phyloP scores from a whole-genome alignment of 2,329 filamentous ascomycete genomes.

The Colletotrichum lentis region DNA sequence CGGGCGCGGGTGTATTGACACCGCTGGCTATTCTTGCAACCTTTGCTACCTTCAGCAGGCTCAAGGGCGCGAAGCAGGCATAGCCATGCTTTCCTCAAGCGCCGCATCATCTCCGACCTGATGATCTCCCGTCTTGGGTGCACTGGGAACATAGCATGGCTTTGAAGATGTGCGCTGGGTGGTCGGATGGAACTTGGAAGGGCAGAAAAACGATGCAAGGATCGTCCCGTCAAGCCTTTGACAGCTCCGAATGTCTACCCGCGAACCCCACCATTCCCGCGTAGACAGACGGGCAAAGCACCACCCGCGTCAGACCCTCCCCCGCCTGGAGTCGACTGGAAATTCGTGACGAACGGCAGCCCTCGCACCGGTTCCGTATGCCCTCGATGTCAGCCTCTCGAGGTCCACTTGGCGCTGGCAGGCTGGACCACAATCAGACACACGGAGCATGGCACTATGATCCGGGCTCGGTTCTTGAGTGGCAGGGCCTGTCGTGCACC shows the following conservation, averaged over 20 bases:
- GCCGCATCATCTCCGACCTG: slow-evolving; percentile 1
- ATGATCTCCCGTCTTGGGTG: slow-evolving; percentile 27
- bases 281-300: slow-evolving; percentile 24
- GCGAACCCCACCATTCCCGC: slow-evolving; percentile 36
- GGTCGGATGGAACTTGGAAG: slow-evolving; percentile 14
- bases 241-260: slow-evolving; percentile 23
- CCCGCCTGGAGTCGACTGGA: not conserved
- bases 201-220: slow-evolving; percentile 20
- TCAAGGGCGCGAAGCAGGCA: slow-evolving; percentile 23
- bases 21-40: slow-evolving; percentile 1
- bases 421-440: slow-evolving; percentile 32
- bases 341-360: not conserved
- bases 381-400: not conserved
- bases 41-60: slow-evolving; percentile 18
- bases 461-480: slow-evolving; percentile 17
- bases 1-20: not conserved
- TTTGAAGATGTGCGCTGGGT: slow-evolving; percentile 20
- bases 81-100: slow-evolving; percentile 26
- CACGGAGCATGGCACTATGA: slow-evolving; percentile 20
- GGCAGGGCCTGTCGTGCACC: slow-evolving; percentile 11
- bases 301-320: slow-evolving; percentile 22
- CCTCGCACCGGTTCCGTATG: slow-evolving; percentile 1
- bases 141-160: slow-evolving; percentile 1
- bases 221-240: slow-evolving; percentile 23
- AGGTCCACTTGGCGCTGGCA: not conserved